Evolutionary conservation across 352 stramenopile species (phyloP), one percentile per base, ranked within the genome.

Genomic region (Globisporangium paddicum): DNA sequence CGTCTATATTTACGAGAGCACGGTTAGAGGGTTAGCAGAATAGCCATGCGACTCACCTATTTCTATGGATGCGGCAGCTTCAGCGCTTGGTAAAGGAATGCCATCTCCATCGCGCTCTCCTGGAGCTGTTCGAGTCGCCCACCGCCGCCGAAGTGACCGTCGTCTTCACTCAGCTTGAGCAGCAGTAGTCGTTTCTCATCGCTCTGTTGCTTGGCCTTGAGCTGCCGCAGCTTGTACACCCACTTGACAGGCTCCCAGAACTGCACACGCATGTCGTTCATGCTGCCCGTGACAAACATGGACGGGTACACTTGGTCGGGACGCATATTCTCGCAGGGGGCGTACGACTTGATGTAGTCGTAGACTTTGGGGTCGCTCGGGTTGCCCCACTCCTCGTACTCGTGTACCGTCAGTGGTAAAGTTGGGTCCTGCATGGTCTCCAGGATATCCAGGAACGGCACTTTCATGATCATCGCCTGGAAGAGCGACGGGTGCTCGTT

Each of bases 331-430:
- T 87, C 80, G 26, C 73, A 87, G 16, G 86, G 86, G 8, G 82
- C 81, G 57, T 95, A 96, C n/a, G 85, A 90, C 26, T 73, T 58
- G 38, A 96, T 94, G 68, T 93, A 95, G 19, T 75, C 68, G 28
- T 65, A 64, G 13, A 80, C 72, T 5, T 72, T 60, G 1, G 64
- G 58, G 21, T 86, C 72, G 16, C 10, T 40, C 13, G 83, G 82
- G 53, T 97, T 83, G 2, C 90, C 89, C 89, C 89, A 98, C 66
- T 98, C 91, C 48, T 97, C 87, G 56, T 96, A 97, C 69, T 98
- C 91, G 63, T 97, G 86, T 18, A 96, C 68, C 11, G 91, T 98
- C 2, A 98, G 73, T 3, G 89, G 87, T 14, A 97, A 72, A 18
- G 58, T 79, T 14, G 82, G 66, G 54, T 98, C 89, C 57, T 80